Evolutionary conservation across 495 filamentous ascomycete genomes (phyloP), one percentile per base, ranked within the genome.

Genomic region (Recurvomyces mirabilis): DNA sequence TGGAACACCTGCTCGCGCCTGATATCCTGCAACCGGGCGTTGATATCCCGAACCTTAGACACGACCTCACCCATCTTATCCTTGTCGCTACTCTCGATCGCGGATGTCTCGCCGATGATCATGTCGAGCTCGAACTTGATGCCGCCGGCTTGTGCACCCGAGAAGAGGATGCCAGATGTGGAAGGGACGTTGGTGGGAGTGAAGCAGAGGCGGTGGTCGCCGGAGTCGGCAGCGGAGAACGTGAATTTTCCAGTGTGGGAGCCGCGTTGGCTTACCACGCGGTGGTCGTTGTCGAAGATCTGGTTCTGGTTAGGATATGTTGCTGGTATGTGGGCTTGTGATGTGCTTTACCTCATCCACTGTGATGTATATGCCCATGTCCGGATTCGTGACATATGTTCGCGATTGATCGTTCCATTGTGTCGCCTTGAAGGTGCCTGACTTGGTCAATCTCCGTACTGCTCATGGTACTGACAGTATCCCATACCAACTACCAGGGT

Each of bases 221-320:
- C 91, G 3, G 84, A 75, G 58, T 95, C 93, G 51, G 86, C 84
- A 29, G 93, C 86, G 42, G 78, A 87, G 79, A 98, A 96, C 51
- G 91, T 95, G 73, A 96, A 95, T 56, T 82, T 82, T 49, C 91
- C 93, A 26, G 74, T 67, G 43, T 75, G 58, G 30, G 72, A 65
- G 52, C 87, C 87, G 52, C 81, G 79, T 66, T 93, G 87, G 48
- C 78, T 81, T 38, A 96, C 84, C 35, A 98, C 79, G 47, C 85
- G 84, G 73, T 98, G 91, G 71, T 95, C 84, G 65, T 94, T 91
- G 77, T 96, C 91, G 65, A 98, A 98, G 58, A 80, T 73, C 69
- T 98, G 93, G 52, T 93, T 87, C 11, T 13, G 15, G 32, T 17
- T 10, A 14, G 35, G 9, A 12, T 4, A 19, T 37, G 14, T 15